Evolutionary conservation across 805 yeast genomes (phyloP).

Genomic region (Metschnikowia lochheadii): DNA sequence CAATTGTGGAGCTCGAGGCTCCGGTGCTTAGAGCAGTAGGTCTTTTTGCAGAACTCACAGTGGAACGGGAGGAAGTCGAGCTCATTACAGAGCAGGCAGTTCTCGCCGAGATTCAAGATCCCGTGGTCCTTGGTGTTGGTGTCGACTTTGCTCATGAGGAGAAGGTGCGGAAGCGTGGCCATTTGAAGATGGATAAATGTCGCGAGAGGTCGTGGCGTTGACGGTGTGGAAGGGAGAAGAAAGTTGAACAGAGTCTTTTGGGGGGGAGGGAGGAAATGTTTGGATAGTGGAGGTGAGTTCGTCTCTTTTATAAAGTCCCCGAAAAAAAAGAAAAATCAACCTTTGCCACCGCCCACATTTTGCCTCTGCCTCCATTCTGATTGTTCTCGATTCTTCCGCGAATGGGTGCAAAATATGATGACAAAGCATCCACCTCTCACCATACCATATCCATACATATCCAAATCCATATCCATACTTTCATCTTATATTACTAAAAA

Average conservation of each 20-base stretch:
- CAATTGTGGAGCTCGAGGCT: conserved; percentile 32
- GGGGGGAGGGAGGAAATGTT: too few relatives aligned
- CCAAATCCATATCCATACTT: too few relatives aligned
- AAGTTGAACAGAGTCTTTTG: neutral
- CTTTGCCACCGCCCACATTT: neutral
- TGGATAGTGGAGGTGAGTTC: neutral
- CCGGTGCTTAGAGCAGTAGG: conserved; percentile 51
- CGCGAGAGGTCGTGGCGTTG: conserved; percentile 5
- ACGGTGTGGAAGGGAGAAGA: neutral
- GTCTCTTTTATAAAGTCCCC: neutral
- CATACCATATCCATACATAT: neutral
- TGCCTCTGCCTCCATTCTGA: neutral
- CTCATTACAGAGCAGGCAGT: conserved; percentile 49
- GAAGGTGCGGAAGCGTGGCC: conserved; percentile 10
- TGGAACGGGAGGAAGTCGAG: conserved; percentile 57
- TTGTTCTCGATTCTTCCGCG: conserved; percentile 6
- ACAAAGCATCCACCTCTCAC: neutral
- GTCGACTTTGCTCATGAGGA: conserved; percentile 22
- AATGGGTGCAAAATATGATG: conserved; percentile 6
- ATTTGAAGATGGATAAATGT: neutral
- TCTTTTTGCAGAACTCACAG: conserved; percentile 45
- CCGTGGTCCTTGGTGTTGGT: conserved; percentile 26
- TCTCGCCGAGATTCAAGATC: conserved; percentile 54
- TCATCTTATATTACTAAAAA: too few relatives aligned
- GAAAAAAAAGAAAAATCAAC: neutral